Conservation (phyloP, 2,329 filamentous ascomycete species). For the Ceratocystis papillata region DNA sequence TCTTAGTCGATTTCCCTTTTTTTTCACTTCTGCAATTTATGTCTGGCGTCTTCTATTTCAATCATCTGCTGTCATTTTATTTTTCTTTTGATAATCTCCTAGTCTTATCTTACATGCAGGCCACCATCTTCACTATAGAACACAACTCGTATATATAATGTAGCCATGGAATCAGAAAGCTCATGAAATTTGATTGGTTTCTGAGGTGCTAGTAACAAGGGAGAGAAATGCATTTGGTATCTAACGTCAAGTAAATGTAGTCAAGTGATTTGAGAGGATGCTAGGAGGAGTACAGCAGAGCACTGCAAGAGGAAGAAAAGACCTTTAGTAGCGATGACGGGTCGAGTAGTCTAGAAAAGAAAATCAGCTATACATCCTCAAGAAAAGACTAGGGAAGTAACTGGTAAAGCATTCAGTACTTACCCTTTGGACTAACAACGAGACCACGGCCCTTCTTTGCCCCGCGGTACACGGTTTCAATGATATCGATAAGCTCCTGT, state of each 20-base stretch:
- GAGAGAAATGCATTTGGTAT: neutral
- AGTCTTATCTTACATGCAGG: neutral
- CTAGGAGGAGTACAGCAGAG: neutral
- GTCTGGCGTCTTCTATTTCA: neutral
- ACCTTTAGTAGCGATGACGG: slow-evolving; percentile 32
- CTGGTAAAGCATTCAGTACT: slow-evolving; percentile 22
- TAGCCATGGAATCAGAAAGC: neutral
- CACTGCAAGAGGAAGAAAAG: neutral
- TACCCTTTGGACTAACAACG: slow-evolving; percentile 83
- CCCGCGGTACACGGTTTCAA: slow-evolving; percentile 96
- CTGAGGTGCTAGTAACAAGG: neutral
- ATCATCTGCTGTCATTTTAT: neutral
- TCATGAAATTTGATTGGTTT: too few species aligned
- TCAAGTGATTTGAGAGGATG: neutral
- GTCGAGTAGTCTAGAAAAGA: slow-evolving; percentile 32
- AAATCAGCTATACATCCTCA: neutral
- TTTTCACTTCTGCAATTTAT: neutral
- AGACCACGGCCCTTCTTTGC: slow-evolving; percentile 96
- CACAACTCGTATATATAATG: neutral
- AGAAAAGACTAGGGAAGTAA: neutral
- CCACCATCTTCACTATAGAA: neutral
- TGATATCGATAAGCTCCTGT: slow-evolving; percentile 95
- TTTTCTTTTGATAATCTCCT: neutral
- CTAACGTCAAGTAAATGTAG: neutral
- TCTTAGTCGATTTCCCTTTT: neutral